Evolutionary conservation across 23 red algal species (phyloP), one percentile per base, ranked within the genome.

Genomic region (Gracilaria gracilis): DNA sequence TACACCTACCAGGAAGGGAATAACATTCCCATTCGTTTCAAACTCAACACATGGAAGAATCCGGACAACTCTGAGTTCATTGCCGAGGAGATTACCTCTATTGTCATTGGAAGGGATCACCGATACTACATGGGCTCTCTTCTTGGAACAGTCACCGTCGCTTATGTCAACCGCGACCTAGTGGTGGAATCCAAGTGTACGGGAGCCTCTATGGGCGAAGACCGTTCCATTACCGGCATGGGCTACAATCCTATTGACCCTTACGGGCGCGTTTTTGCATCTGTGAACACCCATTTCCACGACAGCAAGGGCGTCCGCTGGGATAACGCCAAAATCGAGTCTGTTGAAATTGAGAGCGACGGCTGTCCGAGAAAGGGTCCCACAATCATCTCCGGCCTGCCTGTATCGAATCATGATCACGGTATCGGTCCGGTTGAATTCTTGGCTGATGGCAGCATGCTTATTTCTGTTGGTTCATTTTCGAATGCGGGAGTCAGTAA

Each of bases 91-190:
- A 77, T 88, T 54, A 88, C 84, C 4, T 54, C 44, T 48, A 88
- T 88, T 36, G 67, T 70, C 21, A 5, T 92, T 17, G 88, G 88
- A 32, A 76, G 58, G 49, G 88, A 92, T 62, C 75, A 74, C 59
- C 73, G 88, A 32, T 92, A 92, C 77, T 92, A 92, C 61, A 62
- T 92, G 51, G 79, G 77, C 15, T 82, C 88, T 9, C 76, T 92
- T 46, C 62, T 71, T 16, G 88, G 88, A 61, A 72, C 58, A 11
- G 88, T 92, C 34, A 82, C 66, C 28, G 88, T 70, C 8, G 58
- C 67, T 23, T 82, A 59, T 17, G 88, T 92, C 25, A 61, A 74
- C 48, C 75, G 66, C 23, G 28, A 51, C 24, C 34, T 82, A 0
- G 78, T 83, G 9, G 88, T 92, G 11, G 54, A 65, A 15, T 74